Conservation (phyloP, 805 yeast species). For the Cyberlindnera xylosilytica region DNA sequence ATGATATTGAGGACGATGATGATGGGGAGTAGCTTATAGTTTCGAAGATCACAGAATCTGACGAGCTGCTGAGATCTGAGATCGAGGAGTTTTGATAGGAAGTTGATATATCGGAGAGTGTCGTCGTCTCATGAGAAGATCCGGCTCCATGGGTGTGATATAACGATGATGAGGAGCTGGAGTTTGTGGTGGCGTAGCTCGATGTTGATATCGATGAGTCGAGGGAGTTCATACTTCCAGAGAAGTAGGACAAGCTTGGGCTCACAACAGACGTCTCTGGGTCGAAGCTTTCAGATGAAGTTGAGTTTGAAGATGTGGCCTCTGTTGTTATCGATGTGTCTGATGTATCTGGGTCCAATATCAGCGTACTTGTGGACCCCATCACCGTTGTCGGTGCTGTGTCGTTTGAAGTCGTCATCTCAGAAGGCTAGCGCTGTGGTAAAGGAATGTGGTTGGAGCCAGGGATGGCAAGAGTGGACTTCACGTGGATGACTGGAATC, state of each 20-base stretch:
- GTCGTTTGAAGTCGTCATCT: conserved; percentile 3
- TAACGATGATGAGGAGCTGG: conserved; percentile 1
- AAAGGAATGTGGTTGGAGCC: no score
- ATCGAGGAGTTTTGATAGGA: background rate
- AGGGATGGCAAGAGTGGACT: no score
- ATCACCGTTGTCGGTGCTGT: conserved; percentile 9
- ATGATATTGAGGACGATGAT: conserved; percentile 1
- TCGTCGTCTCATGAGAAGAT: background rate
- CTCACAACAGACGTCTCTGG: background rate
- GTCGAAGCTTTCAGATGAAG: background rate
- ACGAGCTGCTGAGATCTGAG: background rate
- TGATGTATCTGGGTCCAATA: background rate
- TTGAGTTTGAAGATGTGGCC: background rate
- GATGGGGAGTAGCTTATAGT: no score
- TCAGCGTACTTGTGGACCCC: conserved; percentile 14
- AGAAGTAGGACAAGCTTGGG: background rate
- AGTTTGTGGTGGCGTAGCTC: background rate
- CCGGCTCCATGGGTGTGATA: background rate
- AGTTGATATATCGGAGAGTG: background rate
- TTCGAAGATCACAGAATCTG: no score
- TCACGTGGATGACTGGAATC: no score
- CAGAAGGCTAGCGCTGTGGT: no score
- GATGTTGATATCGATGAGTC: background rate
- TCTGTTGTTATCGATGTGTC: background rate
- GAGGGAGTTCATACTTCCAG: background rate